A percentile compares a stretch with the other conserved stretches of the same genome.
These are phyloP conservation scores for Pseudocohnilembus persalinus DNA, from an alignment of 169 alveolate genomes.

Conservation along the genomic window DNA sequence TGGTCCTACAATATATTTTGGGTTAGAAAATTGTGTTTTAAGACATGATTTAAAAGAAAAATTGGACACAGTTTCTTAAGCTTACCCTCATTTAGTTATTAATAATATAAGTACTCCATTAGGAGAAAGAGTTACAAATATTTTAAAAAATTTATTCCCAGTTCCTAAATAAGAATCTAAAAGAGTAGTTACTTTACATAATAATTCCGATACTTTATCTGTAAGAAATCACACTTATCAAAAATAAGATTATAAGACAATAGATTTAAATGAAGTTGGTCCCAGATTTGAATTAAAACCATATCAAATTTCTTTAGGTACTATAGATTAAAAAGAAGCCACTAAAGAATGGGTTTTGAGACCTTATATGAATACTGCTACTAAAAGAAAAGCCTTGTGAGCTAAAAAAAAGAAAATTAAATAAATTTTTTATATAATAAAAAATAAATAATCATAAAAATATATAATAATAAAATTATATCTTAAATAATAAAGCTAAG, in stretches of 20 bases:
- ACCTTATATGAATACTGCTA: conserved; percentile 96
- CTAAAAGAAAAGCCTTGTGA: conserved; percentile 78
- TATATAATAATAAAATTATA: too few relatives aligned
- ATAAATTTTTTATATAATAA: not conserved
- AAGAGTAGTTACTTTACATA: conserved; percentile 91
- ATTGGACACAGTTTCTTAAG: conserved; percentile 94
- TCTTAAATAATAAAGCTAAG: too few relatives aligned
- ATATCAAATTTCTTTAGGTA: conserved; percentile 95
- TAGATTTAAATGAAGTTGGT: conserved; percentile 93
- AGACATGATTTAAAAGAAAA: conserved; percentile 97
- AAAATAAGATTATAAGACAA: conserved; percentile 76
- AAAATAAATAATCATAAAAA: not conserved
- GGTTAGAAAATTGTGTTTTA: conserved; percentile 93
- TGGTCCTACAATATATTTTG: conserved; percentile 99
- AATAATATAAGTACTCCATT: conserved; percentile 89
- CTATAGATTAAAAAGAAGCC: conserved; percentile 96
- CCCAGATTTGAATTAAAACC: conserved; percentile 95
- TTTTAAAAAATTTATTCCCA: conserved; percentile 93
- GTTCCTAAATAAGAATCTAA: conserved; percentile 85
- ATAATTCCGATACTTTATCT: conserved; percentile 90
- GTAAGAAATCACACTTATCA: conserved; percentile 92
- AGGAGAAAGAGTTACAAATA: conserved; percentile 93
- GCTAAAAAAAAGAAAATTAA: not conserved
- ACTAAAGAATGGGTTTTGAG: conserved; percentile 97
- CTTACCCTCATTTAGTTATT: conserved; percentile 96